Percentiles rank a stretch among this genome's conserved stretches.
Evolutionary conservation across 2,329 filamentous ascomycete genomes (phyloP).

Genomic region (Blumeria hordei): DNA sequence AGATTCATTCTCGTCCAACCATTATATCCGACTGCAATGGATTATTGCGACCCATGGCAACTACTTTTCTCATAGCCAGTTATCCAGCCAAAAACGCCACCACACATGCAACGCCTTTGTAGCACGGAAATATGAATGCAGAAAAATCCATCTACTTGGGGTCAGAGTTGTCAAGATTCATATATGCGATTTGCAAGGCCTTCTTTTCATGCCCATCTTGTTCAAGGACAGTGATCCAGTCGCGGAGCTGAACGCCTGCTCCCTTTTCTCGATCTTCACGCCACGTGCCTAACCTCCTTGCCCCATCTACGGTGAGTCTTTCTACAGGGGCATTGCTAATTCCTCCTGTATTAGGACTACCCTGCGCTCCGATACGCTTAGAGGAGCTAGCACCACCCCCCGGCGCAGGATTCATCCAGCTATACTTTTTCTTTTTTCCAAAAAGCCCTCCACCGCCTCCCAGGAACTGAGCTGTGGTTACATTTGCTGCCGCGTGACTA

Average conservation of each 20-base stretch:
- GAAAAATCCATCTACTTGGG: slow-evolving; percentile 14
- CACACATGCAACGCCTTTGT: no score
- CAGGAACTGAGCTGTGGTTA: slow-evolving; percentile 55
- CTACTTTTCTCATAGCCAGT: no score
- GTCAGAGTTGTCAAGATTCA: slow-evolving; percentile 10
- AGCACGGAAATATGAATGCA: no score
- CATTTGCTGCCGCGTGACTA: slow-evolving; percentile 61
- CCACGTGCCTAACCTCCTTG: slow-evolving; percentile 45
- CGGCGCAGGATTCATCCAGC: slow-evolving; percentile 38
- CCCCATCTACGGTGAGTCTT: slow-evolving; percentile 28
- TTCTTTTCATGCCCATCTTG: slow-evolving; percentile 44
- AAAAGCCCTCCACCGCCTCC: slow-evolving; percentile 33
- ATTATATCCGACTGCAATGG: no score
- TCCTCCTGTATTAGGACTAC: slow-evolving; percentile 16
- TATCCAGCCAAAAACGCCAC: no score
- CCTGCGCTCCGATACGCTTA: slow-evolving; percentile 11
- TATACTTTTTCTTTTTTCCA: slow-evolving; percentile 45
- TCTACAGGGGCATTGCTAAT: slow-evolving; percentile 16
- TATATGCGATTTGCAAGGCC: slow-evolving; percentile 26
- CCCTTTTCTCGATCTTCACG: slow-evolving; percentile 59
- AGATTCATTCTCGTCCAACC: no score
- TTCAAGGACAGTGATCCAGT: slow-evolving; percentile 60
- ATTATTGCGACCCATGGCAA: no score
- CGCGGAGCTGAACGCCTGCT: slow-evolving; percentile 58
- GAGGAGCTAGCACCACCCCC: slow-evolving; percentile 17